A percentile compares a stretch with the other conserved stretches of the same genome.
Conservation (phyloP, 257 asterid species). For the Solanum piurae region DNA sequence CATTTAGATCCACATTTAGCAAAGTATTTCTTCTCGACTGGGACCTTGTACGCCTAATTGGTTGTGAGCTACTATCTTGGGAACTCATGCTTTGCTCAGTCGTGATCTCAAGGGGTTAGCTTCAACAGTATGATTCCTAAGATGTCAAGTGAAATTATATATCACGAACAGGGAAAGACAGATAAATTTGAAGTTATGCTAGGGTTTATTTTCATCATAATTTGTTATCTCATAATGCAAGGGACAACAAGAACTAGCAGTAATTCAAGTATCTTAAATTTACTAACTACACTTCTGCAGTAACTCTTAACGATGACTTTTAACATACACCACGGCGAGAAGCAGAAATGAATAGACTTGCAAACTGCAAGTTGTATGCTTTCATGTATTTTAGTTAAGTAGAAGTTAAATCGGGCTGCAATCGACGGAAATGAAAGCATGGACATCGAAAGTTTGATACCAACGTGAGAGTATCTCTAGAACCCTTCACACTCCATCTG, state of each 20-base stretch:
- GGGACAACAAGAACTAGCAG: neutral
- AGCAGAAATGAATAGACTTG: neutral
- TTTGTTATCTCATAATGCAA: neutral
- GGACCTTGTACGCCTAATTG: conserved; percentile 7
- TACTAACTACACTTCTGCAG: neutral
- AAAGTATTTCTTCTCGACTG: conserved; percentile 4
- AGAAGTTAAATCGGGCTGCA: neutral
- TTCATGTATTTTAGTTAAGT: neutral
- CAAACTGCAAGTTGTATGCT: neutral
- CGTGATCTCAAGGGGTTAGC: neutral
- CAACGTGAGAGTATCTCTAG: neutral
- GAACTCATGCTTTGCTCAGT: conserved; percentile 9
- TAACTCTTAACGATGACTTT: neutral
- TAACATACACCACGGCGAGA: neutral
- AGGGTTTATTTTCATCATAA: neutral
- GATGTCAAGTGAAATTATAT: neutral
- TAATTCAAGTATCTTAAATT: neutral
- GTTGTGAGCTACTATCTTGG: conserved; percentile 9
- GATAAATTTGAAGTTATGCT: neutral
- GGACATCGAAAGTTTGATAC: neutral
- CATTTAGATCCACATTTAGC: conserved; percentile 23
- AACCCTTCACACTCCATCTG: neutral
- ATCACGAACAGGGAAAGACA: neutral
- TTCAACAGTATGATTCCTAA: neutral
- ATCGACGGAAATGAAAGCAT: neutral